phyloP scores from a whole-genome alignment of 148 eudicot species.

The Mesembryanthemum crystallinum region DNA sequence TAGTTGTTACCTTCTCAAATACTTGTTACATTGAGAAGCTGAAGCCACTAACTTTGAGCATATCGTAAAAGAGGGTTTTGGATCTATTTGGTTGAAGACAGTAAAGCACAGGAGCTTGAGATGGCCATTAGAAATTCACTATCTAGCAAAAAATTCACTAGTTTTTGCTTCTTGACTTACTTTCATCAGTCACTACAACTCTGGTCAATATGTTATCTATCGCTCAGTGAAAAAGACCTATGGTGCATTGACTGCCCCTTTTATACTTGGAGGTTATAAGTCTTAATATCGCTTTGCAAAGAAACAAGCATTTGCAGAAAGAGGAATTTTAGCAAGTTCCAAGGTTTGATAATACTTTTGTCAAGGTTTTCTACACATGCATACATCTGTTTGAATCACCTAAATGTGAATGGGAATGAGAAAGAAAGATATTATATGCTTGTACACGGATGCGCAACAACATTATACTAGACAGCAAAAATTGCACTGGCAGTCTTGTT shows the following conservation, averaged over 20 bases:
- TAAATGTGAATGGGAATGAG: neutral
- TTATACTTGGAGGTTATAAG: too few species aligned
- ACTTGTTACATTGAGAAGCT: neutral
- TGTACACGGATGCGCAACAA: too few species aligned
- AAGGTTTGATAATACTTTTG: neutral
- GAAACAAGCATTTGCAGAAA: neutral
- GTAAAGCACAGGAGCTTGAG: neutral
- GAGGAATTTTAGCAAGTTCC: neutral
- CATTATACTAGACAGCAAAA: too few species aligned
- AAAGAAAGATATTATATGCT: too few species aligned
- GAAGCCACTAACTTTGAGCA: neutral
- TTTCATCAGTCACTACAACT: too few species aligned
- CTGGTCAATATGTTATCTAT: too few species aligned
- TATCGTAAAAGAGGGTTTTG: neutral
- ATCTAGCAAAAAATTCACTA: neutral
- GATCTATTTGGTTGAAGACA: neutral
- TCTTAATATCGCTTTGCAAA: neutral
- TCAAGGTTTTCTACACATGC: neutral
- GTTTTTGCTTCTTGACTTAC: too few species aligned
- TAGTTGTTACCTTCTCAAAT: neutral
- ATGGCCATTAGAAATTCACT: neutral
- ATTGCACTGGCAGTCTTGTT: too few species aligned
- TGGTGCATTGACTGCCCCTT: neutral
- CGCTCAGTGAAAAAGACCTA: too few species aligned
- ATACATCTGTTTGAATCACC: neutral